These are phyloP conservation scores for Lactifluus rugatus DNA, from an alignment of 768 basidiomycete species.

Conservation along the genomic window DNA sequence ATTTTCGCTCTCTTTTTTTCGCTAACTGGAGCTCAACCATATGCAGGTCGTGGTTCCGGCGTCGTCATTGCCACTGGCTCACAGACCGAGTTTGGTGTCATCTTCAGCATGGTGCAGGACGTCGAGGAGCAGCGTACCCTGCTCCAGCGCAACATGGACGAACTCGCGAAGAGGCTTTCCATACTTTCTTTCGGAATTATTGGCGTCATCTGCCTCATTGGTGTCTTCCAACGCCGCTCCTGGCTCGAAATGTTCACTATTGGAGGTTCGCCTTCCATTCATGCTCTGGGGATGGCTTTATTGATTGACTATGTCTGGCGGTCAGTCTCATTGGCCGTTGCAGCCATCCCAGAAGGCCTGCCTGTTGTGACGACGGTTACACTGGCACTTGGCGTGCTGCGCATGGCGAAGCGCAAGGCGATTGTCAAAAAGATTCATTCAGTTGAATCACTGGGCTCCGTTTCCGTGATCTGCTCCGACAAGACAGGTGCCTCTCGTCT, in stretches of 20 bases:
- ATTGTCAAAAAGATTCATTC: slow-evolving; percentile 97
- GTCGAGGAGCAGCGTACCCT: slow-evolving; percentile 88
- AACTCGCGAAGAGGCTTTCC: slow-evolving; percentile 87
- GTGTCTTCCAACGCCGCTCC: slow-evolving; percentile 70
- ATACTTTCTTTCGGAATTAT: slow-evolving; percentile 90
- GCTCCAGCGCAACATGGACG: slow-evolving; percentile 90
- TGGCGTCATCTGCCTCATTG: slow-evolving; percentile 86
- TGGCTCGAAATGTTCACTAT: slow-evolving; percentile 99
- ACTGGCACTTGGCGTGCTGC: slow-evolving; percentile 83
- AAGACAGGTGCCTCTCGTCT: slow-evolving; percentile 65
- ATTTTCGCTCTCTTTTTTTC: not conserved
- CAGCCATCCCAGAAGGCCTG: slow-evolving; percentile 93
- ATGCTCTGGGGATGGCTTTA: not conserved
- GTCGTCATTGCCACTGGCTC: slow-evolving; percentile 80
- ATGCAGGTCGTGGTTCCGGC: slow-evolving; percentile 66
- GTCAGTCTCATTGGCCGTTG: slow-evolving; percentile 92
- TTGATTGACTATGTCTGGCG: slow-evolving; percentile 13
- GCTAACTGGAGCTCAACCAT: not conserved
- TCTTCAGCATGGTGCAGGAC: slow-evolving; percentile 98
- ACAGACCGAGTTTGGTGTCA: slow-evolving; percentile 89
- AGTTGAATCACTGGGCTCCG: slow-evolving; percentile 87
- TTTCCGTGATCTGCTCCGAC: slow-evolving; percentile 96
- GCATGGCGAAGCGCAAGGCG: slow-evolving; percentile 91
- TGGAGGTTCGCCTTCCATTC: slow-evolving; percentile 53
- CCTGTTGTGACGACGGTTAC: slow-evolving; percentile 98